These are phyloP conservation scores for Coniochaeta hoffmannii DNA, from an alignment of 2,329 filamentous ascomycete genomes.

Conservation along the genomic window DNA sequence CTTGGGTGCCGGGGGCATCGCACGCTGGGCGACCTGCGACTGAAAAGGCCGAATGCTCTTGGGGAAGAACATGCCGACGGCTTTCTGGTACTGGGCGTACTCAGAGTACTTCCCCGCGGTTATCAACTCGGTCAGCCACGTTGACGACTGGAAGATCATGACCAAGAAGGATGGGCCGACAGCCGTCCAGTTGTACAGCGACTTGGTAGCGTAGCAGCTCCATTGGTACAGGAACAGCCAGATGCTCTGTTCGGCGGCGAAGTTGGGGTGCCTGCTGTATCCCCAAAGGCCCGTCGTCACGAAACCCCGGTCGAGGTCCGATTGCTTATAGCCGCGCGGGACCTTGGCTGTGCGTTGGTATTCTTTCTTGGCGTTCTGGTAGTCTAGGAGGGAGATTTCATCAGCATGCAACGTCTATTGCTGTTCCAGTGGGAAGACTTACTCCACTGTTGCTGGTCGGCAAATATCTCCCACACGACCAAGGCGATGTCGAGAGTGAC, in stretches of 20 bases:
- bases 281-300: conserved; percentile 77
- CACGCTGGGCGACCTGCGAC: conserved; percentile 20
- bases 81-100: conserved; percentile 75
- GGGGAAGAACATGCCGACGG: conserved; percentile 80
- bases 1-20: conserved; percentile 26
- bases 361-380: conserved; percentile 69
- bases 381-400: conserved; percentile 42
- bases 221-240: conserved; percentile 88
- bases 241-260: conserved; percentile 82
- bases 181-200: conserved; percentile 70
- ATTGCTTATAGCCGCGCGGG: conserved; percentile 54
- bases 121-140: conserved; percentile 77
- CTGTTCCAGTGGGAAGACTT: conserved; percentile 18
- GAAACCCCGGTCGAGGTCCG: conserved; percentile 86
- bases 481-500: conserved; percentile 39
- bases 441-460: conserved; percentile 92
- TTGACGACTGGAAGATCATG: conserved; percentile 82
- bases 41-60: conserved; percentile 36
- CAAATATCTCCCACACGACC: conserved; percentile 64
- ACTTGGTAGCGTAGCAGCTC: conserved; percentile 67
- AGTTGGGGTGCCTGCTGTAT: conserved; percentile 90
- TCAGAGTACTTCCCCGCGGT: conserved; percentile 79
- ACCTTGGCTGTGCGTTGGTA: conserved; percentile 71
- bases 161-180: conserved; percentile 64
- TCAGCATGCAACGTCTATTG: conserved; percentile 5